These are phyloP conservation scores for Lachancea fermentati DNA, from an alignment of 805 yeast genomes.

Conservation along the genomic window DNA sequence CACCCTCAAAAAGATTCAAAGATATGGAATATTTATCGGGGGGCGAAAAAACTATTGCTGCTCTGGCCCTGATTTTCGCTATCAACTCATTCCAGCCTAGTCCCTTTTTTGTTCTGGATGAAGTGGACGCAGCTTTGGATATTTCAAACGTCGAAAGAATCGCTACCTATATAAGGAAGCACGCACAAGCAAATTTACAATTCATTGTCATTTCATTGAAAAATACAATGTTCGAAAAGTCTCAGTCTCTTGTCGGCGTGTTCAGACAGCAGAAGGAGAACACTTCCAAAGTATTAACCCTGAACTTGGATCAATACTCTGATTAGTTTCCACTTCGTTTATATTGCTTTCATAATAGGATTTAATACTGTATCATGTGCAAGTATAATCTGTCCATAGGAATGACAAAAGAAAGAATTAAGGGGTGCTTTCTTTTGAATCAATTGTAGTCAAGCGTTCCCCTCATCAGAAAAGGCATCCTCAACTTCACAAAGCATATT, in stretches of 20 bases:
- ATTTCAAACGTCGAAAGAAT: conserved; percentile 78
- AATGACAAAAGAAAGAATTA: not conserved
- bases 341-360: not conserved
- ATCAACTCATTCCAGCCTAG: conserved; percentile 88
- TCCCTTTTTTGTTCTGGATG: conserved; percentile 93
- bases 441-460: conserved; percentile 1
- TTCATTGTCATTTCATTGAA: conserved; percentile 91
- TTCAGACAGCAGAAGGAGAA: conserved; percentile 74
- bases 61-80: conserved; percentile 85
- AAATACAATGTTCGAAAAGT: conserved; percentile 77
- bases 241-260: conserved; percentile 90
- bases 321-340: conserved; percentile 17
- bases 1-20: conserved; percentile 88
- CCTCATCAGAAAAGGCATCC: not conserved
- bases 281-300: conserved; percentile 65
- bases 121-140: conserved; percentile 97
- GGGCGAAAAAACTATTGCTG: conserved; percentile 96
- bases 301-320: conserved; percentile 63
- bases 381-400: too few species aligned
- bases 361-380: not conserved
- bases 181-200: conserved; percentile 75
- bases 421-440: too few species aligned
- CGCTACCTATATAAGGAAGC: conserved; percentile 75
- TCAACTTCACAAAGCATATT: too few species aligned
- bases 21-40: conserved; percentile 93